A percentile compares a stretch with the other conserved stretches of the same genome.
phyloP scores from a whole-genome alignment of 2,329 filamentous ascomycete genomes.

The Sporothrix variecibatus region DNA sequence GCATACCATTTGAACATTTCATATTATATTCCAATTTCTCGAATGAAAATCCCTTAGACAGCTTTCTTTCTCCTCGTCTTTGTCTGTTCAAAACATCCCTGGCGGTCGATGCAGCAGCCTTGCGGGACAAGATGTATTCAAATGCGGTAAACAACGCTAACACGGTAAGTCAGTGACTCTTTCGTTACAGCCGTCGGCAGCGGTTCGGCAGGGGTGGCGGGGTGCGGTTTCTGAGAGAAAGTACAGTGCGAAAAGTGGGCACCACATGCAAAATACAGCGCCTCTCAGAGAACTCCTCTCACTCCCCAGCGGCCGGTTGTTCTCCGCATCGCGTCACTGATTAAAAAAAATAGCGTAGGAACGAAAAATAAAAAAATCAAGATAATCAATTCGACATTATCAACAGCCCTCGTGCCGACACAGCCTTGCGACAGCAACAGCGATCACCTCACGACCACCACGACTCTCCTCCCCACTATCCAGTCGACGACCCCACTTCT shows the following conservation, averaged over 20 bases:
- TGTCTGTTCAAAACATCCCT: not conserved
- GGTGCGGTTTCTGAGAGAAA: constrained; percentile 46
- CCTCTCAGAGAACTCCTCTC: too few species aligned
- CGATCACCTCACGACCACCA: not conserved
- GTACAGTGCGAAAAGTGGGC: not conserved
- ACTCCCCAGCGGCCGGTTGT: not conserved
- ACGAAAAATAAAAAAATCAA: constrained; percentile 4
- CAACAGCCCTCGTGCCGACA: too few species aligned
- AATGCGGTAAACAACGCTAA: not conserved
- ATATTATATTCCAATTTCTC: too few species aligned
- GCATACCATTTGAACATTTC: too few species aligned
- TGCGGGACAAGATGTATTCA: not conserved
- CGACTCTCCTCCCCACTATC: too few species aligned
- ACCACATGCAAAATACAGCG: not conserved
- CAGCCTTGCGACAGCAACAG: not conserved
- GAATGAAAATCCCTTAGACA: not conserved
- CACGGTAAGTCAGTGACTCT: not conserved
- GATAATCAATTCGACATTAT: not conserved
- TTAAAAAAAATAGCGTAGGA: constrained; percentile 10
- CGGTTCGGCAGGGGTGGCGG: constrained; percentile 42
- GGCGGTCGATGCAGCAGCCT: not conserved
- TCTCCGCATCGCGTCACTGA: constrained; percentile 15
- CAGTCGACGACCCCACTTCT: not conserved
- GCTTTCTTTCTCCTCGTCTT: not conserved
- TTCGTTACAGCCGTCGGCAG: constrained; percentile 23